Percentiles rank a stretch among this genome's conserved stretches.
Evolutionary conservation across 768 basidiomycete genomes (phyloP).

Genomic region (Hericium rajendrae): DNA sequence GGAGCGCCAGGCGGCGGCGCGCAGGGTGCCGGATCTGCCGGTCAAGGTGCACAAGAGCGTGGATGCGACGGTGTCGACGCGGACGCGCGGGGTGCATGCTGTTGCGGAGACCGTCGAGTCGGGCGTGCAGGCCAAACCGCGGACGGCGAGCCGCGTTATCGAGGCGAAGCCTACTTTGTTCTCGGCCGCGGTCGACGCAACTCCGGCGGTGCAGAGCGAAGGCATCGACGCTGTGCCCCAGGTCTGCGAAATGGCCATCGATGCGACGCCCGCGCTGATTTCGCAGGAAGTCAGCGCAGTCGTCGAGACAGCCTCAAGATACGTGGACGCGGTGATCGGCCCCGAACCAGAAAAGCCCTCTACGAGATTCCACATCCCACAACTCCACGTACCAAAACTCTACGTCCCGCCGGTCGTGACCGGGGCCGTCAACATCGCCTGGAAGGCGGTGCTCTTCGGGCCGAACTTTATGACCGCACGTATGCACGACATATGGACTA

Average conservation of each 20-base stretch:
- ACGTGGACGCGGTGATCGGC: constrained; percentile 10
- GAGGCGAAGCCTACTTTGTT: constrained; percentile 29
- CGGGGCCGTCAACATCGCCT: constrained; percentile 21
- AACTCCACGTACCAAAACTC: constrained; percentile 6
- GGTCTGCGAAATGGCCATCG: constrained; percentile 23
- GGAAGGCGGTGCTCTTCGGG: constrained; percentile 23
- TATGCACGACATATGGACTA: constrained; percentile 22
- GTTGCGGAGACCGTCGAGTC: constrained; percentile 27
- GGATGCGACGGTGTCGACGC: constrained; percentile 39
- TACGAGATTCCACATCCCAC: no score
- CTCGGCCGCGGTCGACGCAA: constrained; percentile 43
- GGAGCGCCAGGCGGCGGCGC: constrained; percentile 40
- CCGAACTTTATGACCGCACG: constrained; percentile 22
- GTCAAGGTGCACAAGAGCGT: constrained; percentile 33
- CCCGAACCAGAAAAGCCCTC: constrained; percentile 15
- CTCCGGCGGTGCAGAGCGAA: constrained; percentile 34
- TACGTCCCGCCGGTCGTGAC: constrained; percentile 20
- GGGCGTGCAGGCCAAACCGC: constrained; percentile 29
- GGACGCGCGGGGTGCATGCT: constrained; percentile 33
- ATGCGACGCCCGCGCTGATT: constrained; percentile 17
- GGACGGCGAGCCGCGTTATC: constrained; percentile 27
- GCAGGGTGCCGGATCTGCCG: constrained; percentile 16
- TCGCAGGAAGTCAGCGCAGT: constrained; percentile 16
- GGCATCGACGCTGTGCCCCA: constrained; percentile 36
- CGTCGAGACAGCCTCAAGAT: constrained; percentile 2